Base-by-base conservation (phyloP, 2,329 filamentous ascomycete species). In the Pseudocercospora musae region DNA sequence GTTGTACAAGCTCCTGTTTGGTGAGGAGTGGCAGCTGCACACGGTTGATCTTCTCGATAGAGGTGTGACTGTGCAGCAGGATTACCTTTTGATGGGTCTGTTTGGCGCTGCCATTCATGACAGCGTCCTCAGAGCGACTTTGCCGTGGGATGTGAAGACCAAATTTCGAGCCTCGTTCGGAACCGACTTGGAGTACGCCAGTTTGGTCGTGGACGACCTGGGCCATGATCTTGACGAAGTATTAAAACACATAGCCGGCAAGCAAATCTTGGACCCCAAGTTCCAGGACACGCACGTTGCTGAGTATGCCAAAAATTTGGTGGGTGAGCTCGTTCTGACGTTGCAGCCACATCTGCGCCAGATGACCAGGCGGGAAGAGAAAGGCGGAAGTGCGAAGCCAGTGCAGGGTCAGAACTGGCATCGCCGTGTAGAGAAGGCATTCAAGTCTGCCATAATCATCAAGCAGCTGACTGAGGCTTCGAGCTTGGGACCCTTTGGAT, bases 371-470 rank as follows among this genome's bases (percentile, higher is more conserved):
- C 37, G 1, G 37, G 15, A 13, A 37, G 1, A 13, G 25, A 18
- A n/a, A 7, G 37, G 2, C n/a, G 37, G 25, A 11, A 1, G 6
- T 15, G 15, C 2, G 23, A 27, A 18, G 9, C 6, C 20, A 49
- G 1, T 55, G 18, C 37, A 40, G 15, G 44, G 15, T 6, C 44
- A 62, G 11, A 31, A 52, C 15, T 66, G 64, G 64, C 8, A 11
- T 7, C 5, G 48, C 10, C 53, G 49, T 33, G 29, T 66, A 3
- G 27, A 59, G 13, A 23, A 57, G 3, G 64, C 62, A 4, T 60
- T 62, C 48, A n/a, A 18, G 4, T 15, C 31, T 15, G 62, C 64
- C 1, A 58, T 63, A 18, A 40, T 59, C 40, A 27, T 67, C 42
- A 61, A 61, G 50, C 65, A 61, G 50, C 49, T 40, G 3, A 46